phyloP scores from a whole-genome alignment of 192 early-diverging fungal species.

The Obelidium mucronatum region DNA sequence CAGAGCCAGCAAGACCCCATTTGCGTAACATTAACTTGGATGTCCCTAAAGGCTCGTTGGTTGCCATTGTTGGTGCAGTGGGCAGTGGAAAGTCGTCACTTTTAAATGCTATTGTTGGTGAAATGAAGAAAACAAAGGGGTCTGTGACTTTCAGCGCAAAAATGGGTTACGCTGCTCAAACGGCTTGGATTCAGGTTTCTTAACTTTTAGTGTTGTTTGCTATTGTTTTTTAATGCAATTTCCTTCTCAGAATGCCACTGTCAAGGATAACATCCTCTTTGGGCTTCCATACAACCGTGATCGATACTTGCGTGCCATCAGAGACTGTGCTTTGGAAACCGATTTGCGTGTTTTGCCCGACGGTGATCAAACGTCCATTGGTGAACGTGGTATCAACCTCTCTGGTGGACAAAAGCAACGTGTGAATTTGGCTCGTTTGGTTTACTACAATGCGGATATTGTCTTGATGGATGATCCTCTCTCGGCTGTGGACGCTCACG shows the following conservation, averaged over 20 bases:
- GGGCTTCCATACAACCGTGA: conserved; percentile 64
- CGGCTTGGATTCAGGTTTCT: conserved; percentile 86
- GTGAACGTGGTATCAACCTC: conserved; percentile 61
- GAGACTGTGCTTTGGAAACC: conserved; percentile 72
- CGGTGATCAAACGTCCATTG: conserved; percentile 71
- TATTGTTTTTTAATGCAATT: background rate
- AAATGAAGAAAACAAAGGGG: conserved; percentile 53
- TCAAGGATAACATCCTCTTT: conserved; percentile 75
- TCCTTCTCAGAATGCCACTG: conserved; percentile 56
- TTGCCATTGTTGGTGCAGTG: conserved; percentile 67
- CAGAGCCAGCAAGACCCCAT: conserved; percentile 20
- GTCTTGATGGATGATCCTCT: conserved; percentile 87
- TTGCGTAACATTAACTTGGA: conserved; percentile 53
- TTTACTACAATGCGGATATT: conserved; percentile 80
- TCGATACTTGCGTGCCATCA: conserved; percentile 70
- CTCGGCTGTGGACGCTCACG: conserved; percentile 80
- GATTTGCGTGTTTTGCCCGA: conserved; percentile 71
- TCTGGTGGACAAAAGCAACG: conserved; percentile 86
- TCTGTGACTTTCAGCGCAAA: conserved; percentile 64
- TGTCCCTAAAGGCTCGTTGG: conserved; percentile 59
- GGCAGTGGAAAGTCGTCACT: conserved; percentile 73
- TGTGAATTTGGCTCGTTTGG: conserved; percentile 79
- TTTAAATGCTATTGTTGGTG: conserved; percentile 59
- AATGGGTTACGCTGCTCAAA: conserved; percentile 82
- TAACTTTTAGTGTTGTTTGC: background rate